Conservation (phyloP, 495 filamentous ascomycete genomes). For the Poronia punctata region DNA sequence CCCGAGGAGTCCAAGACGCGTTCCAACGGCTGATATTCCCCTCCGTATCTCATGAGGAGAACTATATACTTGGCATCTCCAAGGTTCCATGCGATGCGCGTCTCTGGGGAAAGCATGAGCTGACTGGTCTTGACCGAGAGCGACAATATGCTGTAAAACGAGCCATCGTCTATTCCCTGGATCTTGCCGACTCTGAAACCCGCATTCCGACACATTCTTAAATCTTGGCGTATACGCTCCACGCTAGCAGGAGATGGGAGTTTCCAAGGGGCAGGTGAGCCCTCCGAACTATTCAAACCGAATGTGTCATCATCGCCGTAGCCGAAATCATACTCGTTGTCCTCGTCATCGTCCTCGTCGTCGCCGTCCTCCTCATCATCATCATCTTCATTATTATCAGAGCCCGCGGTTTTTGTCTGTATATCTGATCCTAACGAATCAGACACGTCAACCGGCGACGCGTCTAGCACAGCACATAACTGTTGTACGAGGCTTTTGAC, state of each 20-base stretch:
- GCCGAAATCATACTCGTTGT: conserved; percentile 22
- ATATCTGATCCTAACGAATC: no score
- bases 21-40: conserved; percentile 51
- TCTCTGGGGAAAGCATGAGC: conserved; percentile 70
- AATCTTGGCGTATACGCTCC: conserved; percentile 52
- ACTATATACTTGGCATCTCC: conserved; percentile 62
- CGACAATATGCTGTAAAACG: conserved; percentile 44
- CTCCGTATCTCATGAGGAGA: conserved; percentile 61
- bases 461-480: conserved; percentile 17
- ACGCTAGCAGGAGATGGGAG: conserved; percentile 4
- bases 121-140: conserved; percentile 61
- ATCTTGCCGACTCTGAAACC: conserved; percentile 72
- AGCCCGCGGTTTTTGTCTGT: no score
- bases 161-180: conserved; percentile 37
- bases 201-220: conserved; percentile 51
- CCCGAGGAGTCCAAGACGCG: conserved; percentile 9
- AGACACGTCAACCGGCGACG: no score
- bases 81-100: conserved; percentile 71
- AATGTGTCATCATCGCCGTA: conserved; percentile 19
- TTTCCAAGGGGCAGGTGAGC: not conserved
- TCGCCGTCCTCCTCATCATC: conserved; percentile 5
- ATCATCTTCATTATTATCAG: conserved; percentile 26
- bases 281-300: conserved; percentile 2
- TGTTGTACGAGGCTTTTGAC: conserved; percentile 15
- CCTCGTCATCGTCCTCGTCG: conserved; percentile 21